These are phyloP conservation scores for Globisporangium nagaii DNA, from an alignment of 352 stramenopile genomes.

Conservation along the genomic window DNA sequence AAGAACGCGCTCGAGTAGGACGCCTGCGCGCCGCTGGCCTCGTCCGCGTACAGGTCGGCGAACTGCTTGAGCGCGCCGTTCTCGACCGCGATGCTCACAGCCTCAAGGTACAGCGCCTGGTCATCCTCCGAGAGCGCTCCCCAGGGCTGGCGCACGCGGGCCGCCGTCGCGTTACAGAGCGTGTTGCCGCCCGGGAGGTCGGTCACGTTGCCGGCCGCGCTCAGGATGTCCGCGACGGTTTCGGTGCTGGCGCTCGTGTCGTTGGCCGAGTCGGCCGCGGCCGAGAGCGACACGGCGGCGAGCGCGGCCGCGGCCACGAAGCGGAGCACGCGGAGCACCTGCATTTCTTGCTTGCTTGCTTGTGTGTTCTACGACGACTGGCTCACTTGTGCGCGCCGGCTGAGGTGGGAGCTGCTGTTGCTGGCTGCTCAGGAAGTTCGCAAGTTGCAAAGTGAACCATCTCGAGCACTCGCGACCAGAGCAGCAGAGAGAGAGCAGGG, in stretches of 20 bases:
- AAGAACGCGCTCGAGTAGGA: constrained; percentile 58
- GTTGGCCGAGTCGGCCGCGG: neutral
- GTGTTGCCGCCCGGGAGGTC: constrained; percentile 48
- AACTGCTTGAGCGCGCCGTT: constrained; percentile 45
- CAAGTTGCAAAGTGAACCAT: constrained; percentile 8
- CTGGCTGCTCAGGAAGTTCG: neutral
- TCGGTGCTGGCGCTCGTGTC: constrained; percentile 10
- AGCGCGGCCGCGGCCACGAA: constrained; percentile 1
- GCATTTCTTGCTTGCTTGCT: constrained; percentile 1
- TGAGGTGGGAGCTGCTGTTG: no score
- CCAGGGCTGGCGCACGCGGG: constrained; percentile 56
- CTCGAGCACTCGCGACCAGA: neutral
- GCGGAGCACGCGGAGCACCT: constrained; percentile 10
- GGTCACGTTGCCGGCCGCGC: constrained; percentile 30
- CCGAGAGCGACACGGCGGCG: neutral
- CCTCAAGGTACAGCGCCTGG: constrained; percentile 55
- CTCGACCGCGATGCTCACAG: constrained; percentile 29
- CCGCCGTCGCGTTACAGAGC: constrained; percentile 18
- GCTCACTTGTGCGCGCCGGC: neutral
- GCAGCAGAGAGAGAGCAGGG: neutral
- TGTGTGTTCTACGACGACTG: neutral
- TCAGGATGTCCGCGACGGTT: constrained; percentile 27
- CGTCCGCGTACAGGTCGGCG: constrained; percentile 38
- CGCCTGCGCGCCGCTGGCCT: constrained; percentile 39
- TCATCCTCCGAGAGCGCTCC: constrained; percentile 28